Evolutionary conservation across 2,329 filamentous ascomycete species (phyloP).

Genomic region (Pyricularia sp.): DNA sequence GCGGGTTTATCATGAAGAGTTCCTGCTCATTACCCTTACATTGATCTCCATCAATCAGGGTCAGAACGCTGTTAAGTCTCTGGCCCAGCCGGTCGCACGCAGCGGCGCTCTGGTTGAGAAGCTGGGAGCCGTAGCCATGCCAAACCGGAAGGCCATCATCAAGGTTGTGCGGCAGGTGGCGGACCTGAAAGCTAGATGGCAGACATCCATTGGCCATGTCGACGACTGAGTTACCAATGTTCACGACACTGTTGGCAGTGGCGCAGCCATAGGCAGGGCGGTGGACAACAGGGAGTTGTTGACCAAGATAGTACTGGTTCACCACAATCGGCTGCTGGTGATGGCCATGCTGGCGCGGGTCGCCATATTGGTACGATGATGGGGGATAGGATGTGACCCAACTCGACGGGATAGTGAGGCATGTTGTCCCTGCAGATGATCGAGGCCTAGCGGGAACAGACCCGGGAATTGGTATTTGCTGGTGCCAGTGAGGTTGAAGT

Average conservation of each 20-base stretch:
- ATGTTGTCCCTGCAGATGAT: conserved; percentile 10
- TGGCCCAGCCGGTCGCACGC: conserved; percentile 51
- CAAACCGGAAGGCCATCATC: conserved; percentile 33
- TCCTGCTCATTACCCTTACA: conserved; percentile 44
- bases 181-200: conserved; percentile 13
- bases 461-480: conserved; percentile 7
- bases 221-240: conserved; percentile 22
- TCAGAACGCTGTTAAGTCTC: conserved; percentile 60
- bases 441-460: conserved; percentile 16
- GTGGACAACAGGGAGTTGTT: not conserved
- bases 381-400: conserved; percentile 9
- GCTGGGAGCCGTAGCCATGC: conserved; percentile 31
- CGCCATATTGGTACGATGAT: conserved; percentile 17
- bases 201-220: conserved; percentile 32
- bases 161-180: conserved; percentile 25
- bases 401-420: not conserved
- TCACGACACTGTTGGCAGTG: not conserved
- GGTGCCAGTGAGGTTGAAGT: conserved; percentile 4
- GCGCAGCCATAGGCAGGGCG: not conserved
- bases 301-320: conserved; percentile 35
- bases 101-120: conserved; percentile 34
- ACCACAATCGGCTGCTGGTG: conserved; percentile 32
- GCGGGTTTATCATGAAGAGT: conserved; percentile 25
- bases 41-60: conserved; percentile 58
- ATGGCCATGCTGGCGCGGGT: not conserved